phyloP scores from a whole-genome alignment of 2,329 filamentous ascomycete species.

The Chalaropsis ovoidea region DNA sequence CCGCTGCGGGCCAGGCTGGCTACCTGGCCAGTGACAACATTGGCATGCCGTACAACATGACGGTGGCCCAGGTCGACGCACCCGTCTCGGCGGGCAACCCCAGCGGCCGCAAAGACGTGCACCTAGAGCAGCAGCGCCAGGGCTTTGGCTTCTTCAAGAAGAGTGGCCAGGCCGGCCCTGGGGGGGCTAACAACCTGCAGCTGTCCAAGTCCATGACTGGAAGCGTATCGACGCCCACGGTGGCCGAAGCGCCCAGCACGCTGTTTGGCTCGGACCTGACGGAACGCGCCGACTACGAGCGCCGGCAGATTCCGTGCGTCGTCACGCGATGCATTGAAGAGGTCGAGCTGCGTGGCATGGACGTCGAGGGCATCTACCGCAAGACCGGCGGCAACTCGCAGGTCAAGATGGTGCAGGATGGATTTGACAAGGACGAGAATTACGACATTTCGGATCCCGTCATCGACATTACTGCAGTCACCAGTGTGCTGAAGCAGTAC shows the following conservation, averaged over 20 bases:
- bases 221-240: conserved; percentile 17
- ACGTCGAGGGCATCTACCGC: conserved; percentile 92
- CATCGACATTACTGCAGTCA: conserved; percentile 91
- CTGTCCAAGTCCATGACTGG: conserved; percentile 19
- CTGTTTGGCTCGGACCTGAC: conserved; percentile 86
- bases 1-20: conserved; percentile 40
- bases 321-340: conserved; percentile 93
- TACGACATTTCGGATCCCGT: conserved; percentile 90
- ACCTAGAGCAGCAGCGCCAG: conserved; percentile 37
- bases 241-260: conserved; percentile 39
- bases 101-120: conserved; percentile 31
- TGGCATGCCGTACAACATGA: conserved; percentile 62
- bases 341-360: conserved; percentile 92
- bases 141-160: conserved; percentile 65
- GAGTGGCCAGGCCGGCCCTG: conserved; percentile 27
- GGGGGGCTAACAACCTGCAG: conserved; percentile 11
- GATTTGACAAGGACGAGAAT: conserved; percentile 77
- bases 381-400: conserved; percentile 92
- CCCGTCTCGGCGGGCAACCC: conserved; percentile 31
- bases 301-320: conserved; percentile 77
- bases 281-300: conserved; percentile 78
- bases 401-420: conserved; percentile 79
- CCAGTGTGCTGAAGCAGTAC: conserved; percentile 92
- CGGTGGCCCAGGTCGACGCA: conserved; percentile 45
- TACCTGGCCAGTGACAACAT: conserved; percentile 53